Evolutionary conservation across 108 stramenopile genomes (phyloP).

Genomic region (Pseudonitzschia delicatissima): DNA sequence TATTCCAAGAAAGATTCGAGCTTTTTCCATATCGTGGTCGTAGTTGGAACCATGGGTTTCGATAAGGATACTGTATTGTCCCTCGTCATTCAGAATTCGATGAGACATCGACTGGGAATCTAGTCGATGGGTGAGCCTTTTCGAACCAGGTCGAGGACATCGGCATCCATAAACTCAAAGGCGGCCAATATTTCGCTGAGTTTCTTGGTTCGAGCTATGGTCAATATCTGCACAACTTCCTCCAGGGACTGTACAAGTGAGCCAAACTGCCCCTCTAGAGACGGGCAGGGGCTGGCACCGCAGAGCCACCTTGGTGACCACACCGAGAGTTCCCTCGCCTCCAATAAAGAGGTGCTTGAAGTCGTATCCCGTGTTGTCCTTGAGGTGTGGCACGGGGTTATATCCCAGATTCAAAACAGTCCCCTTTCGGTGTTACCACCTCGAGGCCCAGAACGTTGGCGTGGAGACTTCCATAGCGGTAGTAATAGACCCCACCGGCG

Average conservation of each 20-base stretch:
- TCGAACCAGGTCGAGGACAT: slow-evolving; percentile 51
- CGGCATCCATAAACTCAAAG: slow-evolving; percentile 87
- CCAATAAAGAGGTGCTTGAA: slow-evolving; percentile 95
- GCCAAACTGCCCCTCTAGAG: slow-evolving; percentile 69
- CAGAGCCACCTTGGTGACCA: slow-evolving; percentile 82
- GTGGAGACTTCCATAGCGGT: slow-evolving; percentile 84
- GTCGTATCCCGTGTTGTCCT: slow-evolving; percentile 97
- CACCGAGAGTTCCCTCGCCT: slow-evolving; percentile 93
- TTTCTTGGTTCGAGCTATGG: slow-evolving; percentile 46
- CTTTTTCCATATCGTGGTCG: slow-evolving; percentile 80
- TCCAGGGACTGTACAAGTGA: slow-evolving; percentile 73
- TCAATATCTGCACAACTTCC: slow-evolving; percentile 53
- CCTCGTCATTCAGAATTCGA: not conserved
- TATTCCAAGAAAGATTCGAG: slow-evolving; percentile 79
- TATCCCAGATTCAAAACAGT: slow-evolving; percentile 68
- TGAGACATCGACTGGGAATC: slow-evolving; percentile 13
- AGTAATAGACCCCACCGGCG: slow-evolving; percentile 88
- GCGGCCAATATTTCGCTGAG: slow-evolving; percentile 90
- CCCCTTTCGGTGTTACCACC: slow-evolving; percentile 86
- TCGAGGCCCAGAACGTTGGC: slow-evolving; percentile 92
- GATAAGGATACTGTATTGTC: slow-evolving; percentile 76
- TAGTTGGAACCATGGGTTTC: slow-evolving; percentile 87
- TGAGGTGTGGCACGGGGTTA: slow-evolving; percentile 50
- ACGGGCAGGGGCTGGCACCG: slow-evolving; percentile 63
- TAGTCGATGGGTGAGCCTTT: slow-evolving; percentile 6